These are phyloP conservation scores for Piper betle DNA, from an alignment of 164 flowering plant genomes.

Conservation along the genomic window DNA sequence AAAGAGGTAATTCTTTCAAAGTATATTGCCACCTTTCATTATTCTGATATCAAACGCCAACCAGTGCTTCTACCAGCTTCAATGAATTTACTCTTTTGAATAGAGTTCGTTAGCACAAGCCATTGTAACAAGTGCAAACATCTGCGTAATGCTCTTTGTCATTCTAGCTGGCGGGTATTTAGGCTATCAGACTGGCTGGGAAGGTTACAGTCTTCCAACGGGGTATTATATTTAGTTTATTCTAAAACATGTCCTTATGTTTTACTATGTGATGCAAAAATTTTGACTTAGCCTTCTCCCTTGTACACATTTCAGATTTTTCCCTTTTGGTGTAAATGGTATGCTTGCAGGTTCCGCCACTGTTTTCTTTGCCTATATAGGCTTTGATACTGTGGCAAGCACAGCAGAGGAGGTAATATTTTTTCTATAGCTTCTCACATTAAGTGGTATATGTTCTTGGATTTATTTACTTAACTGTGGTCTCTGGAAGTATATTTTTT, in stretches of 20 bases:
- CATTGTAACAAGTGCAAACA: conserved; percentile 63
- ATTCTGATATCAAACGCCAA: neutral
- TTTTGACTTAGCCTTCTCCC: neutral
- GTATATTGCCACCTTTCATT: neutral
- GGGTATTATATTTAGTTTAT: conserved; percentile 43
- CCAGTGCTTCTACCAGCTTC: neutral
- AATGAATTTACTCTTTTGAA: neutral
- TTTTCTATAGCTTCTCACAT: neutral
- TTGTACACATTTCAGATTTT: conserved; percentile 41
- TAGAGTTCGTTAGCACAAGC: conserved; percentile 81
- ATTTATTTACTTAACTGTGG: too few species aligned
- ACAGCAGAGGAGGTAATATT: conserved; percentile 85
- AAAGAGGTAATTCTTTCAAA: conserved; percentile 66
- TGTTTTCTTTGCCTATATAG: conserved; percentile 94
- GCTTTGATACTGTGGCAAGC: conserved; percentile 98
- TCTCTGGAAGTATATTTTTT: too few species aligned
- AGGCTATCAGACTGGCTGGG: conserved; percentile 84
- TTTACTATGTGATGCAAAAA: neutral
- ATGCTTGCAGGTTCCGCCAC: conserved; percentile 97
- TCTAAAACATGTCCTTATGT: neutral
- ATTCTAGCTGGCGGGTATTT: conserved; percentile 77
- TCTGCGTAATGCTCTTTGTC: conserved; percentile 79
- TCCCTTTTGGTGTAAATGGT: conserved; percentile 86
- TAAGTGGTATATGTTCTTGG: neutral
- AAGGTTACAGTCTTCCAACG: conserved; percentile 67